Conservation (phyloP, 805 yeast genomes). For the Saturnispora saitoi region DNA sequence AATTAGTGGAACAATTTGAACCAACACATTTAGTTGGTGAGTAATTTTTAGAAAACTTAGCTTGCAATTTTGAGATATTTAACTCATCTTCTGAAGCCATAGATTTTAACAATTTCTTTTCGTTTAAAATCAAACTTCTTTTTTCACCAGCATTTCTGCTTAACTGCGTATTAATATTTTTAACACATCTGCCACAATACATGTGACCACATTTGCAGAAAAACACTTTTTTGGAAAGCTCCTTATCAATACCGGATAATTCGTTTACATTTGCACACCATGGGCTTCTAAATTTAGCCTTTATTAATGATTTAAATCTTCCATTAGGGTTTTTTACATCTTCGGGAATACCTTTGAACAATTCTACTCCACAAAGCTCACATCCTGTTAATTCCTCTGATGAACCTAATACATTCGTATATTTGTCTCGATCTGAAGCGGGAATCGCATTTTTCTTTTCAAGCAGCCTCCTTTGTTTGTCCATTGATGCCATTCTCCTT, state of each 20-base stretch:
- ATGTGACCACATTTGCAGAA: slow-evolving; percentile 72
- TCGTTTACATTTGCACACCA: slow-evolving; percentile 43
- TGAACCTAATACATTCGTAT: slow-evolving; percentile 25
- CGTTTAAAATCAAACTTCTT: slow-evolving; percentile 15
- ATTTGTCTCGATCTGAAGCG: slow-evolving; percentile 14
- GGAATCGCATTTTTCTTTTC: slow-evolving; percentile 14
- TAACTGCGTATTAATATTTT: slow-evolving; percentile 38
- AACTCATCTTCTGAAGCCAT: slow-evolving; percentile 13
- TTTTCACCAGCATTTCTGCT: slow-evolving; percentile 10
- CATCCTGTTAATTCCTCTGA: slow-evolving; percentile 35
- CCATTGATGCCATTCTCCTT: slow-evolving; percentile 11
- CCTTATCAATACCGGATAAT: slow-evolving; percentile 47
- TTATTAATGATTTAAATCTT: slow-evolving; percentile 21
- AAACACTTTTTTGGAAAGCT: slow-evolving; percentile 58
- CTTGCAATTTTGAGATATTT: slow-evolving; percentile 34
- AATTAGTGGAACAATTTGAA: slow-evolving; percentile 34
- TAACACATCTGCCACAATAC: slow-evolving; percentile 79
- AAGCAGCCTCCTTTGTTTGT: slow-evolving; percentile 13
- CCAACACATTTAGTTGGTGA: slow-evolving; percentile 58
- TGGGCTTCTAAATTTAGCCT: slow-evolving; percentile 41
- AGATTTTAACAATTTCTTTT: slow-evolving; percentile 14
- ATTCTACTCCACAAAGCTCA: slow-evolving; percentile 57
- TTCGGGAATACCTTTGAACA: slow-evolving; percentile 68
- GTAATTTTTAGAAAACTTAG: slow-evolving; percentile 20
- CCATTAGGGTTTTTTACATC: slow-evolving; percentile 19